Conservation (phyloP, 345 rosid species). For the Physaria fendleri region DNA sequence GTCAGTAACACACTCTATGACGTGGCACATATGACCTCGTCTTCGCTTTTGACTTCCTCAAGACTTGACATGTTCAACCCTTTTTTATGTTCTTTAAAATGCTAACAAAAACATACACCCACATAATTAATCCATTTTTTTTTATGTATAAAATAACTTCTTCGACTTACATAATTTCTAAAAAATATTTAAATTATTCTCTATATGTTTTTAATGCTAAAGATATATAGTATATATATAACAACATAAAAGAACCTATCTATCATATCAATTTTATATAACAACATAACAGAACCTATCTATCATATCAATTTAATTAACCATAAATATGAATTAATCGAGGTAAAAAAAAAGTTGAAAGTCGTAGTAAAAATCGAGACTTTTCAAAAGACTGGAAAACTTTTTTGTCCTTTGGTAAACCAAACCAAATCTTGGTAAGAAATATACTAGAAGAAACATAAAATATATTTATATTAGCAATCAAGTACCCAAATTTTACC, state of each 20-base stretch:
- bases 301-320: not conserved
- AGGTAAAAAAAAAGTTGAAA: not conserved
- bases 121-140: not conserved
- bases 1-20: constrained; percentile 24
- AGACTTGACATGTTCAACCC: constrained; percentile 20
- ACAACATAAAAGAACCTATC: not conserved
- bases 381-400: constrained; percentile 15
- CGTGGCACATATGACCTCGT: constrained; percentile 23
- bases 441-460: constrained; percentile 2
- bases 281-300: not conserved
- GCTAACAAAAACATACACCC: not conserved
- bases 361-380: constrained; percentile 1
- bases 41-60: constrained; percentile 27
- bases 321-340: not conserved
- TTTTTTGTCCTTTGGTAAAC: constrained; percentile 2
- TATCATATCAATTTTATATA: no score
- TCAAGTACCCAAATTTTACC: constrained; percentile 32
- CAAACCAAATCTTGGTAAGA: constrained; percentile 23
- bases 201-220: not conserved
- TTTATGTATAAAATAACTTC: not conserved
- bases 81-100: not conserved
- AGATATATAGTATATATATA: not conserved
- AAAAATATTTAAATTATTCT: not conserved
- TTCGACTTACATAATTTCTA: not conserved
- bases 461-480: not conserved